A percentile compares a stretch with the other conserved stretches of the same genome.
These are phyloP conservation scores for Colletotrichum musicola DNA, from an alignment of 2,329 filamentous ascomycete genomes.

Conservation along the genomic window DNA sequence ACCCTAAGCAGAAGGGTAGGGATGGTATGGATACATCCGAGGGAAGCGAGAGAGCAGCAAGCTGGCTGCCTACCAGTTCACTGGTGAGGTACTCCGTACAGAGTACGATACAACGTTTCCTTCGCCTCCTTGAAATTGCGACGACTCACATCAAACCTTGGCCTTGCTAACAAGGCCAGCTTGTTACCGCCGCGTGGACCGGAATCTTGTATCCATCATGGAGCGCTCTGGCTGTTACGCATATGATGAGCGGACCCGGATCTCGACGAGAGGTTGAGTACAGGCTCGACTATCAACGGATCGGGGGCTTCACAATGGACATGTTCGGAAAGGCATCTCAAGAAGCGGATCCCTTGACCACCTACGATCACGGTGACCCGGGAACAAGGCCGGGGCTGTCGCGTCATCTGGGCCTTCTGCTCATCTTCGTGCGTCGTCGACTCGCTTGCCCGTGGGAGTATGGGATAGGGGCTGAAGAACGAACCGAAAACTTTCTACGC, in stretches of 20 bases:
- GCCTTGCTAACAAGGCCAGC: background rate
- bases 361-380: background rate
- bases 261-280: conserved; percentile 1
- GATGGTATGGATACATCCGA: background rate
- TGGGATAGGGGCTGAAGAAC: background rate
- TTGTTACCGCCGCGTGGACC: conserved; percentile 7
- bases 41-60: background rate
- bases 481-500: conserved; percentile 5
- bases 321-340: background rate
- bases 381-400: background rate
- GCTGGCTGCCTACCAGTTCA: background rate
- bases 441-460: conserved; percentile 9
- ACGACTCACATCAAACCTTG: background rate
- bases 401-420: background rate
- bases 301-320: background rate
- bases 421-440: conserved; percentile 4
- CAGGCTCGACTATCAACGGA: background rate
- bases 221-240: background rate
- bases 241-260: conserved; percentile 1
- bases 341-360: background rate
- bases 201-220: background rate
- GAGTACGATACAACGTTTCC: background rate
- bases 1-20: background rate
- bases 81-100: background rate
- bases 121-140: background rate